A percentile compares a stretch with the other conserved stretches of the same genome.
Conservation (phyloP, 805 yeast genomes). For the Nakazawaea peltata region DNA sequence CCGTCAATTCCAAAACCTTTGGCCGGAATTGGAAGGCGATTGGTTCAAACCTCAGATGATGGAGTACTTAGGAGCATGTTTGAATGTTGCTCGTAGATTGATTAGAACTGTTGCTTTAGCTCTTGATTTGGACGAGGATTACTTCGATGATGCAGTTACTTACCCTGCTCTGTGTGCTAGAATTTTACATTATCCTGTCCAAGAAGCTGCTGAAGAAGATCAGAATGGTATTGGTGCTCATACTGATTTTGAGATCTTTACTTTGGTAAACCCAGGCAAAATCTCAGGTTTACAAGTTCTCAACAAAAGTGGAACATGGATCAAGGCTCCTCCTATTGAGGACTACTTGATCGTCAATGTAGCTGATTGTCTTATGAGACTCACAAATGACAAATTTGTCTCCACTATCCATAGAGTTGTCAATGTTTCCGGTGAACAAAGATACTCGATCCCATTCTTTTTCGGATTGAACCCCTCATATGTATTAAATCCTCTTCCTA, state of each 20-base stretch:
- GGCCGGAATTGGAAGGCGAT: conserved; percentile 19
- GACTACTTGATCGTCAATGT: conserved; percentile 27
- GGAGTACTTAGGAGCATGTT: conserved; percentile 1
- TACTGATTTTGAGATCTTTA: conserved; percentile 23
- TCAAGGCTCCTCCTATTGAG: conserved; percentile 25
- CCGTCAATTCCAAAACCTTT: conserved; percentile 13
- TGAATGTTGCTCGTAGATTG: conserved; percentile 11
- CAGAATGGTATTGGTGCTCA: conserved; percentile 26
- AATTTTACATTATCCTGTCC: conserved; percentile 22
- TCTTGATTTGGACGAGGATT: conserved; percentile 17
- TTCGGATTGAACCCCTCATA: conserved; percentile 15
- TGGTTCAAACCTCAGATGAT: conserved; percentile 9
- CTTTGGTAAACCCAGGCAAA: conserved; percentile 17
- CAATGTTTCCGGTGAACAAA: conserved; percentile 18
- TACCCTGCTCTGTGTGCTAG: conserved; percentile 20
- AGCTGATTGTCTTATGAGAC: conserved; percentile 29
- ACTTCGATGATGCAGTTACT: conserved; percentile 16
- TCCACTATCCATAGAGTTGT: conserved; percentile 32
- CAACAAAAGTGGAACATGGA: conserved; percentile 21
- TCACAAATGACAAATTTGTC: conserved; percentile 27
- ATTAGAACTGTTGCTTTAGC: conserved; percentile 18
- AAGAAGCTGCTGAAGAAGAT: conserved; percentile 15
- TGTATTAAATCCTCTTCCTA: conserved; percentile 15
- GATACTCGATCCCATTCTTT: conserved; percentile 23
- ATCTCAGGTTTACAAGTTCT: conserved; percentile 29